A percentile compares a stretch with the other conserved stretches of the same genome.
These are phyloP conservation scores for Zygnema cylindricum DNA, from an alignment of 139 green algal species.

Conservation along the genomic window DNA sequence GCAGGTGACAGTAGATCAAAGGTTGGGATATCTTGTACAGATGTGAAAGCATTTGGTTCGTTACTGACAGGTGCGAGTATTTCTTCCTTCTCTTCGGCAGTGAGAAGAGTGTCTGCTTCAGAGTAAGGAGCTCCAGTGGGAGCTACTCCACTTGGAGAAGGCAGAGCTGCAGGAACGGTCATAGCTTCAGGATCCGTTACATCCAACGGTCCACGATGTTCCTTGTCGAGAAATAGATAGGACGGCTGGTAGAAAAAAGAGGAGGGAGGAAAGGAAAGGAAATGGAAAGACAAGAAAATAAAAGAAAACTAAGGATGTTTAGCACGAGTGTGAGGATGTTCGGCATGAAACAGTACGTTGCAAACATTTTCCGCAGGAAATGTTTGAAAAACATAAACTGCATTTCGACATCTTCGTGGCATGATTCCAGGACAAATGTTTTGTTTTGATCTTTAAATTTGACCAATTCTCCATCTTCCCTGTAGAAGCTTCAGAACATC, in stretches of 20 bases:
- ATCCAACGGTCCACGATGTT: conserved; percentile 33
- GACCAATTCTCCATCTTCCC: too few species aligned
- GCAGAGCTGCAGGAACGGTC: neutral
- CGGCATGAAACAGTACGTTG: too few species aligned
- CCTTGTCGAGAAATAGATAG: conserved; percentile 60
- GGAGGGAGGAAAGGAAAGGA: too few species aligned
- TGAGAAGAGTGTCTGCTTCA: conserved; percentile 47
- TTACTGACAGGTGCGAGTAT: neutral
- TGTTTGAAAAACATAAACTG: too few species aligned
- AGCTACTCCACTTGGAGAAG: conserved; percentile 16
- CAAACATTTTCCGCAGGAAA: too few species aligned
- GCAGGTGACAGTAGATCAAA: conserved; percentile 21
- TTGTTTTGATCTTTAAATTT: too few species aligned
- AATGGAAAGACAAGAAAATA: too few species aligned
- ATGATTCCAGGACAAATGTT: too few species aligned
- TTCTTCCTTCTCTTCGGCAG: conserved; percentile 38
- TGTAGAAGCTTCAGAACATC: too few species aligned
- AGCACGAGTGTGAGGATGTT: too few species aligned
- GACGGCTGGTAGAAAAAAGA: conserved; percentile 49
- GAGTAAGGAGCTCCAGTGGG: neutral
- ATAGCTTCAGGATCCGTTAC: conserved; percentile 18
- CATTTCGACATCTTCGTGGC: too few species aligned
- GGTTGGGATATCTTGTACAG: neutral
- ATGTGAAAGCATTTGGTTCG: neutral
- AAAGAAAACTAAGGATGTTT: too few species aligned